Evolutionary conservation across 495 filamentous ascomycete species (phyloP), one percentile per base, ranked within the genome.

Genomic region (Aspergillus hancockii): DNA sequence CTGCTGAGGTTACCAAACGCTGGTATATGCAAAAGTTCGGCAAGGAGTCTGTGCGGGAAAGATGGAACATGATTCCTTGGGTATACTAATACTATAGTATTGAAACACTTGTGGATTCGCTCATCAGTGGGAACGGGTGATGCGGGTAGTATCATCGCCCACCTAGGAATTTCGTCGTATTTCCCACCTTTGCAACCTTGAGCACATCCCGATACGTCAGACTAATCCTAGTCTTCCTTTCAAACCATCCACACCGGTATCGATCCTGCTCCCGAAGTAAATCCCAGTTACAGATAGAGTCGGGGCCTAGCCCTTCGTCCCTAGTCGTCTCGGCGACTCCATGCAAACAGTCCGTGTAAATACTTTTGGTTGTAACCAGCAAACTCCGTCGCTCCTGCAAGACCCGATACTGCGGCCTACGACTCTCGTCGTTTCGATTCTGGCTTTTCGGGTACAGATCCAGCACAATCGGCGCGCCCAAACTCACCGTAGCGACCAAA

Each of bases 181-280:
- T 83, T 25, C 88, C 88, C 38, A 95, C 68, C 54, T 88, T 91
- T 5, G 87, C 88, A 47, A 97, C 92, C 69, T 89, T 93, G 57
- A 91, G 75, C 45, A 98, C 95, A 75, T 98, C 94, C 54, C 95
- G 83, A 79, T 91, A 98, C 9, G 94, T 98, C 62, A 98, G 77
- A 71, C 93, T 97, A 25, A 86, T 84, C 67, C 94, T 83, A 4
- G 83, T 90, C 62, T 76, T 71, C 52, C 94, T 83, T 63, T 81
- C 64, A 62, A 82, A 86, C 49, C 70, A 73, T 2, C 90, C 92
- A 22, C 69, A 68, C 34, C 65, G 61, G 67, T 87, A 91, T n/a
- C 45, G 56, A 14, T 79, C 75, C 18, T 75, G 74, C 32, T 89
- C 81, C 16, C 88, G 83, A 46, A 98, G 74, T 22, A 95, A 74